These are phyloP conservation scores for Zymoseptoria passerinii DNA, from an alignment of 2,329 filamentous ascomycete species.

Conservation along the genomic window DNA sequence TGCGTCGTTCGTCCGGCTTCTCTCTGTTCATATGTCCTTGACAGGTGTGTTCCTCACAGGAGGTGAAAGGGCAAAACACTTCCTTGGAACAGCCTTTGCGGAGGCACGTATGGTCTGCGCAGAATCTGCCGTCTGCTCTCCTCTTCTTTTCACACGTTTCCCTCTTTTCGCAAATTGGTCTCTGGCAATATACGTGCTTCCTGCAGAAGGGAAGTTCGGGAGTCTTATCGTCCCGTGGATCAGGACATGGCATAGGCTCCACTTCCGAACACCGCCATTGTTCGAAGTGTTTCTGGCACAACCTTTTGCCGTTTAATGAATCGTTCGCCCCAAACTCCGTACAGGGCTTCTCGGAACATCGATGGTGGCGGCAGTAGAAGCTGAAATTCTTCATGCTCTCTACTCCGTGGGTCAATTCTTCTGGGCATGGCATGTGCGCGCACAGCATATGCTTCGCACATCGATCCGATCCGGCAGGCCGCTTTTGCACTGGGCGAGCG, in stretches of 20 bases:
- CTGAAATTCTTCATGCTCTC: not conserved
- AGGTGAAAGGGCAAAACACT: not conserved
- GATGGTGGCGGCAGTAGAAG: not conserved
- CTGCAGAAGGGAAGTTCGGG: not conserved
- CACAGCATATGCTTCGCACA: not conserved
- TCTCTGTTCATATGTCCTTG: not conserved
- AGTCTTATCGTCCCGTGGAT: not conserved
- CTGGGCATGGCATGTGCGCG: not conserved
- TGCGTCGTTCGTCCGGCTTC: not conserved
- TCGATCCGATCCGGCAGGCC: not conserved
- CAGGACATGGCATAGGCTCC: not conserved
- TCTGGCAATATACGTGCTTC: not conserved
- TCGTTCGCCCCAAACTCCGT: not conserved
- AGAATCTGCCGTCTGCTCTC: not conserved
- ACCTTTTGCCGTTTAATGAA: not conserved
- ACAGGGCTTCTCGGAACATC: not conserved
- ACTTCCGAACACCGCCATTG: not conserved
- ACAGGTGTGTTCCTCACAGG: not conserved
- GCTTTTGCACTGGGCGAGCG: not conserved
- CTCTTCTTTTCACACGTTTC: not conserved
- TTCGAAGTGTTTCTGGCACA: not conserved
- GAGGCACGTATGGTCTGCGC: not conserved
- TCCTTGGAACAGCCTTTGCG: not conserved
- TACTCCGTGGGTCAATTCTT: not conserved
- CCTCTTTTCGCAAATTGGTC: not conserved